Evolutionary conservation across 805 yeast species (phyloP), one percentile per base, ranked within the genome.

Genomic region (Candida tallmaniae): DNA sequence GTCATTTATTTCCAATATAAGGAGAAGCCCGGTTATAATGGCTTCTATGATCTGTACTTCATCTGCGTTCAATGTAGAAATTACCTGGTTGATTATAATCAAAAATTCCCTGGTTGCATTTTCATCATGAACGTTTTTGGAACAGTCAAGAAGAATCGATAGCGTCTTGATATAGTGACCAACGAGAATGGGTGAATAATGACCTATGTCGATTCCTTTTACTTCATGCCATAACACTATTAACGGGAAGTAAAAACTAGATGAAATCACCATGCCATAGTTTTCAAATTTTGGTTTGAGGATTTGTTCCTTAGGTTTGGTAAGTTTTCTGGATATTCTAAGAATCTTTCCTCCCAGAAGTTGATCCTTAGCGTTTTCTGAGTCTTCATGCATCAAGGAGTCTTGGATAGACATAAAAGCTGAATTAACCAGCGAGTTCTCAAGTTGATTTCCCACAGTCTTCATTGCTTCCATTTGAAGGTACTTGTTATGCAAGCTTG

Each of bases 141-240:
- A 76, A 32, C 77, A 60, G 34, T 74, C 76, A 14, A 80, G 51
- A 2, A 83, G 45, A n/a, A 82, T 47, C 0, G 76, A 66, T 35
- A 83, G 48, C 0, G 85, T 78, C 35, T 74, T 70, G 29, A 83
- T 45, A 51, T 68, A 81, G 49, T 83, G 89, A 0, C 76, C 66
- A 23, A 65, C 62, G 14, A 82, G 54, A 1, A 80, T 45, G 1
- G 73, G 66, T 1, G 83, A 70, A 45, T 76, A 75, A 26, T 62
- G 68, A 0, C 84, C 83, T 23, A 74, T 56, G 27, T 60, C 58
- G 26, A 70, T 65, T 6, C 68, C 74, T 23, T 61, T 68, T 15
- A 64, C 64, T 35, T 69, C 72, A 27, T 63, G 50, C 80, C 81
- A 79, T 1, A 71, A 58, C 5, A 68, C 63, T 0, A 71, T 48